Base-by-base conservation (phyloP, 129 eudicot genomes). In the Helichrysum umbraculigerum region DNA sequence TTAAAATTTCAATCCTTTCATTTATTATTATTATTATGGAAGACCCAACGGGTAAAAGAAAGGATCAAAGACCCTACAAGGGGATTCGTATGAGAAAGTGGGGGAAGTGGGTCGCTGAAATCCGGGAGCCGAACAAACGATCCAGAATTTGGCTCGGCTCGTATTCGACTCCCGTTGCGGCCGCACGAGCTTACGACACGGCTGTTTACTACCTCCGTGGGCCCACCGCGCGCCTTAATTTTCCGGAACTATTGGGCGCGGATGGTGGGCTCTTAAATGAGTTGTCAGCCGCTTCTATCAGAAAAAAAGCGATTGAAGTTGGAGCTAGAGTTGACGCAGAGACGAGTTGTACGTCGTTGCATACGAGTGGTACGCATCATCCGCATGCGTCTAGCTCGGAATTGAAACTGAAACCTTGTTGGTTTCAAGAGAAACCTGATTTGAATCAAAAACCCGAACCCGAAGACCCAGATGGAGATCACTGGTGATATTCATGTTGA, bases 381-480 rank as follows among this genome's bases (percentile, higher is more conserved):
- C 78, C 28, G 22, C 70, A 15, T 70, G 74, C 73, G 41, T 59
- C 77, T 30, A 30, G 68, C 33, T 64, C 79, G 12, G 82, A 81
- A 32, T 68, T 82, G 82, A 81, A 86, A 61, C 60, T 81, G 81
- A 84, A 86, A 63, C 61, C 89, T 29, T 78, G 86, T 76, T 88
- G 91, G 97, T 79, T 78, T 72, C 86, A 87, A 20, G 85, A 84
- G 72, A 88, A 82, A 77, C 90, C 91, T 76, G 98, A 94, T 77
- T 83, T 94, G 87, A 94, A 94, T 78, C 52, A 80, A 80, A 82
- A 81, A 54, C 97, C 96, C 63, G 83, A 92, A 82, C 96, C 97
- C 61, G 98, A 94, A 54, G 88, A 85, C 76, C 85, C 86, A 16
- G 91, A 80, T 56, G 85, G 72, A 28, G 88, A 88, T 37, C 70